phyloP scores from a whole-genome alignment of 23 red algal species.

The Gracilaria domingensis region DNA sequence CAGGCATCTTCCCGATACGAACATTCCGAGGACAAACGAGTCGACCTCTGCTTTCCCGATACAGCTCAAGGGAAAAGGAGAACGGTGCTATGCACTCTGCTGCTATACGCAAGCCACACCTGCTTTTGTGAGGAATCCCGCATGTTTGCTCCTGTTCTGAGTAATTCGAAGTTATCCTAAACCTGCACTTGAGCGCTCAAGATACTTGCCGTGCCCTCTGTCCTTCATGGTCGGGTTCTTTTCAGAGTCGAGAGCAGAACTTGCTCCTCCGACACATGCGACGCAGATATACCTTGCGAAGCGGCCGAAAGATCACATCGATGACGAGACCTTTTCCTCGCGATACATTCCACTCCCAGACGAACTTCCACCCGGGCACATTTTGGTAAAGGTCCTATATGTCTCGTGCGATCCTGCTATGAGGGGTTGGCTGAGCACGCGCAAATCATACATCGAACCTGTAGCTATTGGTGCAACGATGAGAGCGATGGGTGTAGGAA shows the following conservation, averaged over 20 bases:
- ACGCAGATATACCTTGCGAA: conserved; percentile 46
- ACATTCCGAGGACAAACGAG: not conserved
- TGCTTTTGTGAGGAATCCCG: not conserved
- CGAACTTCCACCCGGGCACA: conserved; percentile 31
- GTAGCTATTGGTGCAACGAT: conserved; percentile 65
- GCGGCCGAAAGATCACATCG: conserved; percentile 39
- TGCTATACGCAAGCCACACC: not conserved
- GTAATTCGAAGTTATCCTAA: no score
- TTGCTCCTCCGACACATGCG: not conserved
- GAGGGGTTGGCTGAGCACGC: conserved; percentile 80
- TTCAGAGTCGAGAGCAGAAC: conserved; percentile 11
- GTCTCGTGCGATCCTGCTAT: conserved; percentile 82
- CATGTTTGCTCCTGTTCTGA: no score
- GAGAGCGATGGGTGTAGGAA: conserved; percentile 81
- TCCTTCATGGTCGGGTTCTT: conserved; percentile 17
- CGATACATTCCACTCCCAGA: conserved; percentile 10
- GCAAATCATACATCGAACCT: conserved; percentile 72
- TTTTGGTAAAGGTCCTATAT: conserved; percentile 67
- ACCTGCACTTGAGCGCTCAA: no score
- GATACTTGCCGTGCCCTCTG: not conserved
- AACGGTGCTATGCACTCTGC: not conserved
- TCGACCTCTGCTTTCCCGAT: not conserved
- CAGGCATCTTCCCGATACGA: not conserved
- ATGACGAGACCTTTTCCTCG: conserved; percentile 16
- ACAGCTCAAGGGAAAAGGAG: not conserved